Percentiles rank a stretch among this genome's conserved stretches.
Evolutionary conservation across 257 asterid species (phyloP).

Genomic region (Lantana camara): DNA sequence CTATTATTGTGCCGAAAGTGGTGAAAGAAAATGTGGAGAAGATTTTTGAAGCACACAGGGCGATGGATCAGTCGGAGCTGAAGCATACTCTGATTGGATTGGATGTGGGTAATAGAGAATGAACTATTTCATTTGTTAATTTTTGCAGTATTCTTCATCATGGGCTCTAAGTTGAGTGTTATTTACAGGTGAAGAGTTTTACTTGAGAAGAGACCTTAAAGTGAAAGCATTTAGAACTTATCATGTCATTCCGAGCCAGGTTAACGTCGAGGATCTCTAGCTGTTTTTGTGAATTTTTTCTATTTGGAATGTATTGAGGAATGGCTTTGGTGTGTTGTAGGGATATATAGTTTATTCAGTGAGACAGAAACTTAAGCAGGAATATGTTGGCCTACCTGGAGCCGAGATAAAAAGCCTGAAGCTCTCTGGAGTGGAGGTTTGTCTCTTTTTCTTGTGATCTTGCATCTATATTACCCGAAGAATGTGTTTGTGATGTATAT

Average conservation of each 20-base stretch:
- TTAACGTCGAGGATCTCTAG: constrained; percentile 27
- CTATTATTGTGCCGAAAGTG: constrained; percentile 78
- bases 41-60: constrained; percentile 92
- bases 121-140: constrained; percentile 16
- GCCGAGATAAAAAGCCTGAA: constrained; percentile 72
- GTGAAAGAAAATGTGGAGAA: constrained; percentile 75
- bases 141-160: not conserved
- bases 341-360: constrained; percentile 85
- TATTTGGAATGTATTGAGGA: constrained; percentile 7
- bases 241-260: constrained; percentile 95
- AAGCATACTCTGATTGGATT: constrained; percentile 79
- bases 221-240: constrained; percentile 87
- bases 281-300: not conserved
- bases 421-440: constrained; percentile 84
- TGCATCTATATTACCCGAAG: not conserved
- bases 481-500: not conserved
- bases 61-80: constrained; percentile 92
- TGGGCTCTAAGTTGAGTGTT: constrained; percentile 7
- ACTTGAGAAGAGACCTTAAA: constrained; percentile 74
- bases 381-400: constrained; percentile 64
- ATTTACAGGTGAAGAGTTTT: constrained; percentile 81
- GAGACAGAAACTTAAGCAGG: constrained; percentile 81
- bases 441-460: constrained; percentile 20
- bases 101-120: constrained; percentile 75
- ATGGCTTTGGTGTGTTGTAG: constrained; percentile 35